phyloP scores from a whole-genome alignment of 2,329 filamentous ascomycete species.

The Arthrobotrys conoides region DNA sequence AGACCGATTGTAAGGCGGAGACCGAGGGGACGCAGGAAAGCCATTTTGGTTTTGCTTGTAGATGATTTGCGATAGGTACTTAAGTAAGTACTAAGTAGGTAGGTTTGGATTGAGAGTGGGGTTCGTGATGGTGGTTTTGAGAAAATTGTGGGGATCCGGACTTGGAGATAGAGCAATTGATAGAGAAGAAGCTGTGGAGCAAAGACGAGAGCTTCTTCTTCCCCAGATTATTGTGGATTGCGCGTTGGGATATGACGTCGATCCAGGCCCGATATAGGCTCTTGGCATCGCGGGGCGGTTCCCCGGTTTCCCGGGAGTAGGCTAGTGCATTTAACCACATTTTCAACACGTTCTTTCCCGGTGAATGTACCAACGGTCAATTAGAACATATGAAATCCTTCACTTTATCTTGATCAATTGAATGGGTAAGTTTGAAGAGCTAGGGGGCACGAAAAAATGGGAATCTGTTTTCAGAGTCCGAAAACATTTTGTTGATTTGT shows the following conservation, averaged over 20 bases:
- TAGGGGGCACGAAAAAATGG: no score
- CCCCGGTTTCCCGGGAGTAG: background rate
- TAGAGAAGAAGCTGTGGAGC: background rate
- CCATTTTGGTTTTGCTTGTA: constrained; percentile 1
- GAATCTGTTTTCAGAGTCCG: background rate
- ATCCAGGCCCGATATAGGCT: constrained; percentile 2
- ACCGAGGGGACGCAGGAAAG: constrained; percentile 44
- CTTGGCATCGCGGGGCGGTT: constrained; percentile 14
- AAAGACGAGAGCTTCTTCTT: background rate
- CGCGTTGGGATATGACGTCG: constrained; percentile 25
- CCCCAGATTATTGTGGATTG: constrained; percentile 1
- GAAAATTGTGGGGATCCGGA: no score
- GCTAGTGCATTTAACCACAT: background rate
- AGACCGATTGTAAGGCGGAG: constrained; percentile 52
- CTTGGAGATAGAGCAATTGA: background rate
- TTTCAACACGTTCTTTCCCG: background rate
- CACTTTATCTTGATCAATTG: no score
- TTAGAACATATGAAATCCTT: no score
- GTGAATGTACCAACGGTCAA: no score
- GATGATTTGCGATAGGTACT: background rate
- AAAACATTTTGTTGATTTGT: background rate
- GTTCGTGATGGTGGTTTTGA: background rate
- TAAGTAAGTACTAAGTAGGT: background rate
- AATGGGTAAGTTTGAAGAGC: no score
- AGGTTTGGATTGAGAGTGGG: background rate